These are phyloP conservation scores for bread wheat (Triticum aestivum) DNA, from an alignment of 176 grass and related monocot species.

Conservation along the genomic window DNA sequence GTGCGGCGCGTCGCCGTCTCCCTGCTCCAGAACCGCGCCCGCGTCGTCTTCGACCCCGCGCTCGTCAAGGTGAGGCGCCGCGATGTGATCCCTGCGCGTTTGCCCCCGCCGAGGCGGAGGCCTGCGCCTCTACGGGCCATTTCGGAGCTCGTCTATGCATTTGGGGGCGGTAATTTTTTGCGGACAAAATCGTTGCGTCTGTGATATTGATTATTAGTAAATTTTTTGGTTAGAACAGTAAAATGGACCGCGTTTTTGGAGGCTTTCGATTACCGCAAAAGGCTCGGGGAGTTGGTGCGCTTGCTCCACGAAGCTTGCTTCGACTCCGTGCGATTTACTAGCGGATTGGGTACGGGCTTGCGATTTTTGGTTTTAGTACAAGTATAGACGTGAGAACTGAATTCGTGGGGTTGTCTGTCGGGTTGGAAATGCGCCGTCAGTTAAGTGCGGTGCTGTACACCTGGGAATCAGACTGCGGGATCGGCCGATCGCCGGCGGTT, in stretches of 20 bases:
- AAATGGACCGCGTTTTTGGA: not conserved
- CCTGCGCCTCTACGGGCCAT: not conserved
- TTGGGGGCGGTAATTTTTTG: not conserved
- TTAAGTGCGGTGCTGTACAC: not conserved
- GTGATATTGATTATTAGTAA: too few relatives aligned
- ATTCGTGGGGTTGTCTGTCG: not conserved
- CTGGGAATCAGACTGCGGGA: not conserved
- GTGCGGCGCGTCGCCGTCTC: constrained; percentile 78
- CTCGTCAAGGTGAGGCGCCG: constrained; percentile 55
- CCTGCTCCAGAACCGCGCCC: constrained; percentile 89
- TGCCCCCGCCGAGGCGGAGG: not conserved
- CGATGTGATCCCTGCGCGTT: constrained; percentile 17
- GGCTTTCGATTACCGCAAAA: not conserved
- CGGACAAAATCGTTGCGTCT: not conserved
- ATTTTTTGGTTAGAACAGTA: not conserved
- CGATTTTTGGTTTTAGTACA: not conserved
- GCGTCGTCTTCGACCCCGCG: constrained; percentile 78
- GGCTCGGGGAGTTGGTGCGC: constrained; percentile 3
- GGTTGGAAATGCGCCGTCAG: not conserved
- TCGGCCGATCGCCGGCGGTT: not conserved
- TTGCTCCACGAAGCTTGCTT: not conserved
- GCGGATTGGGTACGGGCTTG: not conserved
- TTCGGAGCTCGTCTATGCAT: constrained; percentile 21
- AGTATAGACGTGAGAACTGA: not conserved
- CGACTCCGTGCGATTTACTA: not conserved